Base-by-base conservation (phyloP, 495 filamentous ascomycete genomes). In the Penicillium herquei region DNA sequence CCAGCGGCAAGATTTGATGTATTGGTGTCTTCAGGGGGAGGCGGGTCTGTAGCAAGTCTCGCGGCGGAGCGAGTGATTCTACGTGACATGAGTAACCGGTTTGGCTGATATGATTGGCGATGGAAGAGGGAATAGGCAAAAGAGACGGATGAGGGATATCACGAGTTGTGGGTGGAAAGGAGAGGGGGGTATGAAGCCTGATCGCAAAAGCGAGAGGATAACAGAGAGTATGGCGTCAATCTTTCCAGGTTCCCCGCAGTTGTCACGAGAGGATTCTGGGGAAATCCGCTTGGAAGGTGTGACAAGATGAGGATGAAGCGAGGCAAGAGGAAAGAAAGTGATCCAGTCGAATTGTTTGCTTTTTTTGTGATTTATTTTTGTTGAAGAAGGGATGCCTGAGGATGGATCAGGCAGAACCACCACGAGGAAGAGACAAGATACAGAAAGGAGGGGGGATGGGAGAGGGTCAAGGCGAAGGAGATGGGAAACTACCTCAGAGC, bases 31-130 rank as follows among this genome's bases (percentile, higher is more conserved):
- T 63, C 54, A 56, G 69, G 56, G 39, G 64, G 54, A 55, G 79
- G 71, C 57, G 77, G 74, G 52, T 82, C 83, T 76, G 87, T 87
- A 70, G 87, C 87, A 79, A 84, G 80, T 78, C 87, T 87, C 72
- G 88, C 84, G 63, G 88, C 82, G 61, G 88, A 90, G 71, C 88
- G 84, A 75, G 88, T 91, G 54, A 87, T 81, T 84, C 89, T 92
- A 82, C 82, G 70, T 80, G 88, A 88, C 88, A 91, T 91, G 84
- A 89, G 88, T 77, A 76, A 65, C 44, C 65, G 60, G 54, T 39
- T 61, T 68, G 65, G 58, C 57, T 49, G 45, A 49, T 52, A n/a
- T 41, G 26, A 42, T 39, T 48, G 21, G 30, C 35, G 26, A 34
- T 41, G 49, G 26, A 43, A 7, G 34, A 53, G 39, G 30, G 52